Percentiles rank a stretch among this genome's conserved stretches.
Conservation (phyloP, 345 rosid species). For the Eucalyptus lansdowneana region DNA sequence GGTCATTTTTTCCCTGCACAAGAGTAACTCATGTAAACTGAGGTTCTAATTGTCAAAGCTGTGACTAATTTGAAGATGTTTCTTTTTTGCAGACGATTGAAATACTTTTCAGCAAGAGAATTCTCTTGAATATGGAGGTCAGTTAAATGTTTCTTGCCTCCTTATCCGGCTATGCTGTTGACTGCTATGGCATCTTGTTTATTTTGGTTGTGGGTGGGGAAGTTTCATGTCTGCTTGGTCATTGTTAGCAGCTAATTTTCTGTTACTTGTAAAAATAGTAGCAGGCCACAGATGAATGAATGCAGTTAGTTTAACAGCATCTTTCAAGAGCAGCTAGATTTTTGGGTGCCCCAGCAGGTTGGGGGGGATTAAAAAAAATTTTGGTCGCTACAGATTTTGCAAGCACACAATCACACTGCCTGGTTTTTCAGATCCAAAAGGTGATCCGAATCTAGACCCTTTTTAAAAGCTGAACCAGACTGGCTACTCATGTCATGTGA, state of each 20-base stretch:
- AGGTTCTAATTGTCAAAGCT: background rate
- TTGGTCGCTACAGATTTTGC: background rate
- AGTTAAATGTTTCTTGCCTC: constrained; percentile 4
- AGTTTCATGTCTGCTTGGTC: background rate
- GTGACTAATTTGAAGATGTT: background rate
- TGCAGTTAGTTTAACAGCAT: background rate
- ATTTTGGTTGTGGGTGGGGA: background rate
- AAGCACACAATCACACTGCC: background rate
- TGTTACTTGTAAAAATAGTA: background rate
- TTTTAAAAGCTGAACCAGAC: background rate
- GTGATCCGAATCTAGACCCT: background rate
- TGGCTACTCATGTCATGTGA: background rate
- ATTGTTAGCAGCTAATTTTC: background rate
- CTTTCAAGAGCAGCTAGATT: background rate
- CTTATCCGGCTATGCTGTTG: background rate
- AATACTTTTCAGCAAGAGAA: constrained; percentile 51
- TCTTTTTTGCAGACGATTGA: constrained; percentile 56
- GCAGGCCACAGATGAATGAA: background rate
- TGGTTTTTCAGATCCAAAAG: background rate
- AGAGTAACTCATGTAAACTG: background rate
- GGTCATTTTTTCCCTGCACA: background rate
- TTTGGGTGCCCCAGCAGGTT: background rate
- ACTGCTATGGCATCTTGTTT: background rate
- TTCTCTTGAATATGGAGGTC: constrained; percentile 71
- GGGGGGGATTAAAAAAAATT: background rate